Evolutionary conservation across 164 flowering plant genomes (phyloP).

Genomic region (Piper longum): DNA sequence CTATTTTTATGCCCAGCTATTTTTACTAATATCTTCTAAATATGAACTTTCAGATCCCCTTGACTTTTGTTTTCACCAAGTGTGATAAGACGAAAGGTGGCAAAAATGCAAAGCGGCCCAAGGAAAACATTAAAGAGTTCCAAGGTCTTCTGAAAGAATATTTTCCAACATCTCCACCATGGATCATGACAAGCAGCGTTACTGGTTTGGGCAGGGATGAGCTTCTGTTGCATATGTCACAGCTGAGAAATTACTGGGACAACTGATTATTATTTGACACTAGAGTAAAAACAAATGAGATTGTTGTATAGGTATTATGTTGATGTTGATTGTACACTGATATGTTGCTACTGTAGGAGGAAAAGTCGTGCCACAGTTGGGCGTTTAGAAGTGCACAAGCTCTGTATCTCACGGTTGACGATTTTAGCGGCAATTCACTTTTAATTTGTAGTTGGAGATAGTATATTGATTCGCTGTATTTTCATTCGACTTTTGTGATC

Average conservation of each 20-base stretch:
- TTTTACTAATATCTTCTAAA: not conserved
- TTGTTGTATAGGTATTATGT: not conserved
- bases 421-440: not conserved
- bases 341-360: not conserved
- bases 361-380: not conserved
- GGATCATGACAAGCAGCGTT: slow-evolving; percentile 97
- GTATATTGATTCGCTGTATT: too few relatives aligned
- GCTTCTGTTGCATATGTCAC: slow-evolving; percentile 87
- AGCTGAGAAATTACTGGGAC: slow-evolving; percentile 92
- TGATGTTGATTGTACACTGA: not conserved
- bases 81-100: slow-evolving; percentile 72
- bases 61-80: slow-evolving; percentile 89
- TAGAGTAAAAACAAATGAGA: not conserved
- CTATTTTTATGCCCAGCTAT: not conserved
- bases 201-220: slow-evolving; percentile 88
- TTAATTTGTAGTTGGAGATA: not conserved
- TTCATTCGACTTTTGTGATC: too few relatives aligned
- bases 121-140: slow-evolving; percentile 39
- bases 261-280: slow-evolving; percentile 14
- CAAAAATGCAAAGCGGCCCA: slow-evolving; percentile 46
- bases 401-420: not conserved
- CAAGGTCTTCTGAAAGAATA: slow-evolving; percentile 26
- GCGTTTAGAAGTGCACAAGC: not conserved
- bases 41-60: slow-evolving; percentile 43
- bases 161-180: slow-evolving; percentile 47